Evolutionary conservation across 805 yeast species (phyloP).

Genomic region (Candida alai): DNA sequence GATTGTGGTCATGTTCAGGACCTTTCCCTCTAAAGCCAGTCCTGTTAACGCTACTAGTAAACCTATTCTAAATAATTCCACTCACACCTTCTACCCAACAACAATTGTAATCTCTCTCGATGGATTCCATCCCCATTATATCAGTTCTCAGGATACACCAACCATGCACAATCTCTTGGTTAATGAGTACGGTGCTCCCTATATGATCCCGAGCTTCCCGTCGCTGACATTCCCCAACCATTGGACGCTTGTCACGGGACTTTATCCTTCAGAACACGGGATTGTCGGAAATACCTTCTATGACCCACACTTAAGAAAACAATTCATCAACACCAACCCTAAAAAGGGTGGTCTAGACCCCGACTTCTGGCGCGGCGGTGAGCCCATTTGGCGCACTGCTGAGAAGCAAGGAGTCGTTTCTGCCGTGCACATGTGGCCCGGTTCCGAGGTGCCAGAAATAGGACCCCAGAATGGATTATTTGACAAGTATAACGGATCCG

Average conservation of each 20-base stretch:
- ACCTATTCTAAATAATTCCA: constrained; percentile 47
- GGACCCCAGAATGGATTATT: constrained; percentile 47
- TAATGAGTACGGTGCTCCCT: constrained; percentile 65
- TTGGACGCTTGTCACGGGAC: constrained; percentile 86
- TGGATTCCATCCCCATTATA: constrained; percentile 89
- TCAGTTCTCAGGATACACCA: constrained; percentile 66
- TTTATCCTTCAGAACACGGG: constrained; percentile 80
- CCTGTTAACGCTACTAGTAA: not conserved
- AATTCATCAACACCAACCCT: constrained; percentile 63
- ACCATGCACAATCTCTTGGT: constrained; percentile 54
- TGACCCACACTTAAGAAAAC: constrained; percentile 52
- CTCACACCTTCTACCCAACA: constrained; percentile 69
- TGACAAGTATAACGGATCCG: constrained; percentile 64
- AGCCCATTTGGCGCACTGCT: constrained; percentile 84
- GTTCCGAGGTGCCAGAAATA: constrained; percentile 68
- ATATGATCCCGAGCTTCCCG: constrained; percentile 84
- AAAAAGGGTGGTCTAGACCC: constrained; percentile 46
- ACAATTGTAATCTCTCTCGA: constrained; percentile 79
- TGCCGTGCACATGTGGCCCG: constrained; percentile 98
- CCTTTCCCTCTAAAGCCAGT: not conserved
- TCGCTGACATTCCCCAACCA: constrained; percentile 89
- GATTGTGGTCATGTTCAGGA: constrained; percentile 1
- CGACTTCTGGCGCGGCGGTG: constrained; percentile 80
- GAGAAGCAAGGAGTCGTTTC: constrained; percentile 53
- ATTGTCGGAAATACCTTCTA: constrained; percentile 79